A percentile compares a stretch with the other conserved stretches of the same genome.
Evolutionary conservation across 495 filamentous ascomycete genomes (phyloP).

Genomic region (Aspergillus sclerotiicarbonarius): DNA sequence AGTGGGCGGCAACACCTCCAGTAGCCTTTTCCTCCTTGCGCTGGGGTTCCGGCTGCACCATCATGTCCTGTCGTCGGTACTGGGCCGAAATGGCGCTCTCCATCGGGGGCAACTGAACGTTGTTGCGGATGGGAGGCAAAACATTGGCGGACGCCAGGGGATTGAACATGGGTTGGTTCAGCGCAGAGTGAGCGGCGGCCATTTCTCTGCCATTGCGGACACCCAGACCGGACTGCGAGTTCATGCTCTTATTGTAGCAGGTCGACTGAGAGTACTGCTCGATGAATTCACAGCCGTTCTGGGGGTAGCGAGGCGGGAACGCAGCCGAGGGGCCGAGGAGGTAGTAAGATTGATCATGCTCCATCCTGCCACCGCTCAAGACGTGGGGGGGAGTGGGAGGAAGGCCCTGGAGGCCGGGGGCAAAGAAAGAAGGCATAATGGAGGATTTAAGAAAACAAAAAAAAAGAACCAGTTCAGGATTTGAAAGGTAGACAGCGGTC

Average conservation of each 20-base stretch:
- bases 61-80: slow-evolving; percentile 44
- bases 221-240: slow-evolving; percentile 29
- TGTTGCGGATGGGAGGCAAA: slow-evolving; percentile 44
- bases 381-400: slow-evolving; percentile 48
- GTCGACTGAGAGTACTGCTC: slow-evolving; percentile 49
- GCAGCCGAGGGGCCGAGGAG: slow-evolving; percentile 35
- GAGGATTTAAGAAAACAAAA: slow-evolving; percentile 13
- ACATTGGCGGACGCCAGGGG: slow-evolving; percentile 33
- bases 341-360: slow-evolving; percentile 42
- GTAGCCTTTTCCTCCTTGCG: slow-evolving; percentile 55
- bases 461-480: slow-evolving; percentile 38
- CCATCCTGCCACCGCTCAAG: slow-evolving; percentile 39
- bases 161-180: slow-evolving; percentile 41
- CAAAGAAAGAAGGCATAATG: slow-evolving; percentile 49
- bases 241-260: slow-evolving; percentile 40
- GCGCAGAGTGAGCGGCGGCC: slow-evolving; percentile 22
- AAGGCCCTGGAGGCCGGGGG: slow-evolving; percentile 43
- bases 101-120: slow-evolving; percentile 45
- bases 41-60: slow-evolving; percentile 37
- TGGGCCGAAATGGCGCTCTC: slow-evolving; percentile 42
- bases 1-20: slow-evolving; percentile 90
- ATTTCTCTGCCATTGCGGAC: slow-evolving; percentile 37
- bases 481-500: slow-evolving; percentile 36
- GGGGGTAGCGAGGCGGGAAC: slow-evolving; percentile 46
- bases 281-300: slow-evolving; percentile 50